A percentile compares a stretch with the other conserved stretches of the same genome.
phyloP scores from a whole-genome alignment of 805 yeast genomes.

The Hanseniaspora hatyaiensis region DNA sequence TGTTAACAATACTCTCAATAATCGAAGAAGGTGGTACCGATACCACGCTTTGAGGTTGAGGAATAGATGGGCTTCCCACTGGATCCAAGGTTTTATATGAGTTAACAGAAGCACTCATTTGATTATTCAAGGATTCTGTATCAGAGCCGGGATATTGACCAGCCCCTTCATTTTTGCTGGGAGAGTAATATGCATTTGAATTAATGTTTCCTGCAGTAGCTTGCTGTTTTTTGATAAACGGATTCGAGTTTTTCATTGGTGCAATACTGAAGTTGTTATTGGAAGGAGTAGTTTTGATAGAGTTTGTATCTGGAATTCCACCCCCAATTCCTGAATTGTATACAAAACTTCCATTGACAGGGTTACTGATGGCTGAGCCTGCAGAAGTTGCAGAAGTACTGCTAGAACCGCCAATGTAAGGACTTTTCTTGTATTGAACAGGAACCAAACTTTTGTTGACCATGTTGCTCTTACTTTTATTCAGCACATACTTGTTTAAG shows the following conservation, averaged over 20 bases:
- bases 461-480: slow-evolving; percentile 26
- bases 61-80: slow-evolving; percentile 3
- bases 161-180: slow-evolving; percentile 30
- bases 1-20: slow-evolving; percentile 8
- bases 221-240: slow-evolving; percentile 18
- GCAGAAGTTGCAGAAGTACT: slow-evolving; percentile 23
- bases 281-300: slow-evolving; percentile 12
- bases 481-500: slow-evolving; percentile 38
- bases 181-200: slow-evolving; percentile 18
- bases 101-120: slow-evolving; percentile 24
- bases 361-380: slow-evolving; percentile 25
- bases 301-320: slow-evolving; percentile 17
- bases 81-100: slow-evolving; percentile 16
- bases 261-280: slow-evolving; percentile 10
- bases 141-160: neutral
- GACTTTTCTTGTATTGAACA: slow-evolving; percentile 60
- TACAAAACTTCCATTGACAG: slow-evolving; percentile 27
- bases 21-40: slow-evolving; percentile 13
- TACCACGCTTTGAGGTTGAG: slow-evolving; percentile 12
- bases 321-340: slow-evolving; percentile 24
- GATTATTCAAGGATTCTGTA: slow-evolving; percentile 12
- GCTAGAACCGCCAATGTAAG: slow-evolving; percentile 37
- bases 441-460: slow-evolving; percentile 43
- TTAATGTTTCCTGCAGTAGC: slow-evolving; percentile 27
- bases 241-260: slow-evolving; percentile 15